phyloP scores from a whole-genome alignment of 805 yeast genomes.

The Kockiozyma suomiensis region DNA sequence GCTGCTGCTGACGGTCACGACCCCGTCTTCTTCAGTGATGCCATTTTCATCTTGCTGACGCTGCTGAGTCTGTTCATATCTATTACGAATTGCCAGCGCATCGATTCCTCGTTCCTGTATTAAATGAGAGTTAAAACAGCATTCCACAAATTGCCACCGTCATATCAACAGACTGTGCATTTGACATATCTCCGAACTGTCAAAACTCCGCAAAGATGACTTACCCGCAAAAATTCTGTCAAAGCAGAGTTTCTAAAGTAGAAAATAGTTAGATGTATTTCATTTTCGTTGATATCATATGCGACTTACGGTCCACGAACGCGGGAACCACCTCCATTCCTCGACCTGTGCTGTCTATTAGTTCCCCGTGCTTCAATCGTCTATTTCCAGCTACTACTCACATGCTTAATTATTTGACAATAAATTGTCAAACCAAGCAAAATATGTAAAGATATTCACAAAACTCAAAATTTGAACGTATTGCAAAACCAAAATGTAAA shows the following conservation, averaged over 20 bases:
- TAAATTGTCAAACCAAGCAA: too few species aligned
- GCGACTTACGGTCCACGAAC: conserved; percentile 31
- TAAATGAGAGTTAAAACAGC: neutral
- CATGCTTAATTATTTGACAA: too few species aligned
- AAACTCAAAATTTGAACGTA: too few species aligned
- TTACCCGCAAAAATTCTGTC: conserved; percentile 35
- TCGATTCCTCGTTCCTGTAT: conserved; percentile 35
- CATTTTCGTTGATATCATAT: neutral
- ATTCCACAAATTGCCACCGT: too few species aligned
- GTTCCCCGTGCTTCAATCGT: neutral
- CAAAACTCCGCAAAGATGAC: neutral
- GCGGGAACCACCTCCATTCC: conserved; percentile 15
- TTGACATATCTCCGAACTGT: neutral
- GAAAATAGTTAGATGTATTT: neutral
- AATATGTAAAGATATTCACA: too few species aligned
- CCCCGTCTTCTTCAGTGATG: conserved; percentile 16
- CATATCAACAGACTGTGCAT: too few species aligned
- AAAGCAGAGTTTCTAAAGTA: conserved; percentile 31
- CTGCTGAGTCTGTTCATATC: conserved; percentile 22
- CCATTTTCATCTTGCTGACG: conserved; percentile 13
- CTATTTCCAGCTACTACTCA: neutral
- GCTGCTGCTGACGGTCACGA: conserved; percentile 17
- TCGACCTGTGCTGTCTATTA: conserved; percentile 14
- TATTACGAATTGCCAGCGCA: conserved; percentile 27
- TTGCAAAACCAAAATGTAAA: neutral